Conservation (phyloP, 805 yeast genomes). For the Ogataea philodendri region DNA sequence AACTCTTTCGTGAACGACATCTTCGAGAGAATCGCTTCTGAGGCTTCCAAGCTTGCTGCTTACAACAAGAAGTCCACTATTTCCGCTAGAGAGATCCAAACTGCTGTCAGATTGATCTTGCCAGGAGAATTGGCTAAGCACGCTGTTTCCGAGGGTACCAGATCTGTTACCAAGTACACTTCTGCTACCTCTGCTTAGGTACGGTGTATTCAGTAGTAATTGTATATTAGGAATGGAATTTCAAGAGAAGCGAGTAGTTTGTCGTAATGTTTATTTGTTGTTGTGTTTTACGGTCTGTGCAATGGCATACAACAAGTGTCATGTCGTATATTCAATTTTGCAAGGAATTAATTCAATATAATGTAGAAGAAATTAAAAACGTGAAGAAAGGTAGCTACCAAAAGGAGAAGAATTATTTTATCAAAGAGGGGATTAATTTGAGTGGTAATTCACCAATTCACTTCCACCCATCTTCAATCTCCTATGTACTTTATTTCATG, state of each 20-base stretch:
- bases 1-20: conserved; percentile 98
- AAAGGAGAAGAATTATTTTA: no score
- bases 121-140: conserved; percentile 99
- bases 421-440: no score
- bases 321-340: conserved; percentile 3
- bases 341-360: neutral
- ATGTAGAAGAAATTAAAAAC: no score
- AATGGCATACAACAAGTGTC: neutral
- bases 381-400: no score
- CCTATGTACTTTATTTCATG: no score
- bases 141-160: conserved; percentile 98
- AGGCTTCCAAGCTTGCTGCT: conserved; percentile 97
- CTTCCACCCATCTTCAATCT: no score
- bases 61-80: conserved; percentile 98
- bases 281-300: neutral
- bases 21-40: conserved; percentile 96
- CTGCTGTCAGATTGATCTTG: conserved; percentile 95
- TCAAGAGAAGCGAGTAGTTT: conserved; percentile 8
- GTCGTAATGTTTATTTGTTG: neutral
- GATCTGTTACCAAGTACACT: conserved; percentile 96
- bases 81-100: conserved; percentile 97
- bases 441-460: no score
- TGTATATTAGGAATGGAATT: conserved; percentile 26
- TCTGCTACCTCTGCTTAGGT: conserved; percentile 49
- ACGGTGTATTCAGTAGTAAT: conserved; percentile 16